phyloP scores from a whole-genome alignment of 306 rosid species.

The Hippophae rhamnoides region DNA sequence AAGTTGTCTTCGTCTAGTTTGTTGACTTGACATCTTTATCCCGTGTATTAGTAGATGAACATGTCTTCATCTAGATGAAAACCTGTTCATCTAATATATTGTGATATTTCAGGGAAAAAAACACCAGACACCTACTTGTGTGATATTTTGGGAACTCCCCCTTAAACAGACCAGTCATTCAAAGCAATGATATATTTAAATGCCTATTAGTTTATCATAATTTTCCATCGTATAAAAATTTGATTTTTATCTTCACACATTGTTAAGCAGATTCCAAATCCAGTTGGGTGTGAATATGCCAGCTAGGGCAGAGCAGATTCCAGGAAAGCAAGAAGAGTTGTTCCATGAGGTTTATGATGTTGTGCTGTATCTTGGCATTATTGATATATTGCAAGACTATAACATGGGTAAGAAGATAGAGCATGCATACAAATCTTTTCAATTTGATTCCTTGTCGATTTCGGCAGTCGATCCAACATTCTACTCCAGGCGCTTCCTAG shows the following conservation, averaged over 20 bases:
- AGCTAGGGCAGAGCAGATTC: constrained; percentile 85
- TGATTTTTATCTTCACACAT: constrained; percentile 1
- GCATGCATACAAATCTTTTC: constrained; percentile 77
- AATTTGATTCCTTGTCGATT: constrained; percentile 82
- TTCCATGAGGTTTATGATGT: constrained; percentile 79
- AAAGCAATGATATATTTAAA: neutral
- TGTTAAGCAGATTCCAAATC: constrained; percentile 68
- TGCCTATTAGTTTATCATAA: neutral
- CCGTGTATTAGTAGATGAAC: too few relatives aligned
- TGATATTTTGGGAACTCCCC: neutral
- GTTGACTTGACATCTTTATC: too few relatives aligned
- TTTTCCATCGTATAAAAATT: neutral
- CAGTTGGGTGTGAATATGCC: constrained; percentile 99
- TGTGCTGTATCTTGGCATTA: constrained; percentile 86
- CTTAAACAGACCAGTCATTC: too few relatives aligned
- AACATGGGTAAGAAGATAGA: constrained; percentile 87
- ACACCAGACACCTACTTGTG: neutral
- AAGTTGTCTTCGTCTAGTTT: too few relatives aligned
- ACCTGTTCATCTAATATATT: too few relatives aligned
- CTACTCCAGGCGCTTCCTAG: constrained; percentile 86
- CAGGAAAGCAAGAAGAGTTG: constrained; percentile 49
- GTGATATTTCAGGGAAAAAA: neutral
- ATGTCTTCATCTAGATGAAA: too few relatives aligned
- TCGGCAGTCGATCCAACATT: constrained; percentile 91
- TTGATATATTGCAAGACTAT: constrained; percentile 90